Percentiles rank a stretch among this genome's conserved stretches.
These are phyloP conservation scores for Trichoderma endophyticum DNA, from an alignment of 2,329 filamentous ascomycete genomes.

Conservation along the genomic window DNA sequence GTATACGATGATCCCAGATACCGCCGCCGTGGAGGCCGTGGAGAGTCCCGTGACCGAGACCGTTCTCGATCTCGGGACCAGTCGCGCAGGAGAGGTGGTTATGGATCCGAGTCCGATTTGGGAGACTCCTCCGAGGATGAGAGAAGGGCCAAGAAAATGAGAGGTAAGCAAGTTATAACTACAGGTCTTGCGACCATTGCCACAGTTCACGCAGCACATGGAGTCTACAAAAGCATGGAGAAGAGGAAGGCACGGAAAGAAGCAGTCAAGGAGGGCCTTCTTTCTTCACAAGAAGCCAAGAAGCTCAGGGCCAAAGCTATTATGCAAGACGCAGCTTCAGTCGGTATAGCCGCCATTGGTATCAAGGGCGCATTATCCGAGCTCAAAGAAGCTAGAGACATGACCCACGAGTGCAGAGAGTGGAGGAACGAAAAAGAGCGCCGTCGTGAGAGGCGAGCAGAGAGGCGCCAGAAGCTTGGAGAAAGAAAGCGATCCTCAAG, in stretches of 20 bases:
- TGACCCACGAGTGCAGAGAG: slow-evolving; percentile 46
- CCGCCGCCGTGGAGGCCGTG: slow-evolving; percentile 38
- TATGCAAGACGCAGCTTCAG: slow-evolving; percentile 56
- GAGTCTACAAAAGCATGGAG: slow-evolving; percentile 57
- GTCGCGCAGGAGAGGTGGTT: slow-evolving; percentile 37
- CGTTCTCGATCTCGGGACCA: slow-evolving; percentile 17
- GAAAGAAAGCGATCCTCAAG: slow-evolving; percentile 42
- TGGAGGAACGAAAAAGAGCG: slow-evolving; percentile 49
- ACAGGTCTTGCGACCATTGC: slow-evolving; percentile 56
- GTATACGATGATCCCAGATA: slow-evolving; percentile 47
- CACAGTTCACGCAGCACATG: slow-evolving; percentile 59
- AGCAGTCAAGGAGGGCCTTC: slow-evolving; percentile 52
- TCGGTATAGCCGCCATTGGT: slow-evolving; percentile 56
- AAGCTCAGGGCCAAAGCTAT: slow-evolving; percentile 57
- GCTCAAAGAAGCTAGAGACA: slow-evolving; percentile 53
- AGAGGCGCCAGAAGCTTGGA: slow-evolving; percentile 33
- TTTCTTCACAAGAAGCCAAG: slow-evolving; percentile 50
- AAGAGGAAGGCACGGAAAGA: slow-evolving; percentile 51
- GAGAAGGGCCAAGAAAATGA: slow-evolving; percentile 54
- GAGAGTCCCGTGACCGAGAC: slow-evolving; percentile 37
- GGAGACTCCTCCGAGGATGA: slow-evolving; percentile 58
- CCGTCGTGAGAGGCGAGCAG: slow-evolving; percentile 48
- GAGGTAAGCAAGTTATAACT: slow-evolving; percentile 60
- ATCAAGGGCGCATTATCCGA: slow-evolving; percentile 56
- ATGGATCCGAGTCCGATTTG: slow-evolving; percentile 52